Evolutionary conservation across 306 rosid species (phyloP).

Genomic region (Corylus heterophylla): DNA sequence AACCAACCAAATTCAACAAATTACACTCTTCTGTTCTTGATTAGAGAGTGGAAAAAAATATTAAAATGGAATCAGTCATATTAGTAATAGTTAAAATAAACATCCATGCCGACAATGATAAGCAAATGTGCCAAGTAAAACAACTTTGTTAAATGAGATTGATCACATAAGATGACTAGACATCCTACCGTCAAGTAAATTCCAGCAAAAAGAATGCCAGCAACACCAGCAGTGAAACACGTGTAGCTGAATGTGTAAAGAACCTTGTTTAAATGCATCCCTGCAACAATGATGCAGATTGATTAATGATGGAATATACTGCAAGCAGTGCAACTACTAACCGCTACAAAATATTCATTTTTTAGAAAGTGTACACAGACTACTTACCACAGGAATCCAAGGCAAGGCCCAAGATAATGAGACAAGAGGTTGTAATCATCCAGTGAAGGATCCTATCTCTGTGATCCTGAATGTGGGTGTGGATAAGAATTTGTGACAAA

Average conservation of each 20-base stretch:
- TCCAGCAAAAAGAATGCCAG: constrained; percentile 73
- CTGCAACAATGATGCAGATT: constrained; percentile 23
- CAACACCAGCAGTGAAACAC: constrained; percentile 81
- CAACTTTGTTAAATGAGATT: background rate
- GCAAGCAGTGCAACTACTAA: background rate
- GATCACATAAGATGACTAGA: background rate
- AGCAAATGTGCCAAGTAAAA: constrained; percentile 7
- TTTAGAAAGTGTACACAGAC: background rate
- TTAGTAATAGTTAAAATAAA: background rate
- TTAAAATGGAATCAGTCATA: background rate
- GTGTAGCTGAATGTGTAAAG: constrained; percentile 85
- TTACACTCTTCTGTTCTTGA: background rate
- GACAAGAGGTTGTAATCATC: constrained; percentile 40
- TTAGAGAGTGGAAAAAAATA: background rate
- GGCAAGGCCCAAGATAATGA: constrained; percentile 37
- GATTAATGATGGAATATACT: background rate
- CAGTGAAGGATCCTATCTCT: constrained; percentile 47
- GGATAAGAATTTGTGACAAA: background rate
- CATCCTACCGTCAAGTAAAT: constrained; percentile 77
- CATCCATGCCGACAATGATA: background rate
- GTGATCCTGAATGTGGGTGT: constrained; percentile 54
- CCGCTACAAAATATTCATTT: background rate
- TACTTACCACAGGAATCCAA: constrained; percentile 44
- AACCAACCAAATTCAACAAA: background rate
- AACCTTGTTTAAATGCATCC: constrained; percentile 89